Percentiles rank a stretch among this genome's conserved stretches.
phyloP scores from a whole-genome alignment of 208 protist genomes.

The Trypanosoma brucei region DNA sequence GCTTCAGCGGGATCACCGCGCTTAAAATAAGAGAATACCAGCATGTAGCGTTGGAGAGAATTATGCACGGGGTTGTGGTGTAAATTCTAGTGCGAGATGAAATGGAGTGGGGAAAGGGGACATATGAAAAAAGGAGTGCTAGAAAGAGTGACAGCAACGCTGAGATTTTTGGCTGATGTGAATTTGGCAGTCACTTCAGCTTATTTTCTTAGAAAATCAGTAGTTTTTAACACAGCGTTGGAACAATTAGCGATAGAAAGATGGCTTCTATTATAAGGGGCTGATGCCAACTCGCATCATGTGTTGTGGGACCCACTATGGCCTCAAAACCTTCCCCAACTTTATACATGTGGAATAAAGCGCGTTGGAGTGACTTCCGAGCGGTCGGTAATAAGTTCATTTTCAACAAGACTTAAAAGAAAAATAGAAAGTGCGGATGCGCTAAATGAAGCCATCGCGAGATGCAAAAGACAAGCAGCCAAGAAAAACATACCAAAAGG shows the following conservation, averaged over 20 bases:
- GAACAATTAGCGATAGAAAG: not conserved
- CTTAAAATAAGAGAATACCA: constrained; percentile 16
- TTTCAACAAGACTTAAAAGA: not conserved
- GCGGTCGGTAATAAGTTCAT: not conserved
- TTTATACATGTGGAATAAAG: constrained; percentile 10
- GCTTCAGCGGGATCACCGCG: not conserved
- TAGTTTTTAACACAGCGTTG: not conserved
- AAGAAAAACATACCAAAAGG: not conserved
- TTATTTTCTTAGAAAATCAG: not conserved
- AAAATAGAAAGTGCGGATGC: not conserved
- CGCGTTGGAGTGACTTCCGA: constrained; percentile 4
- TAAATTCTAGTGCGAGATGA: constrained; percentile 13
- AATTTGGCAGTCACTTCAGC: constrained; percentile 6
- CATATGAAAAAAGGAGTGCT: not conserved
- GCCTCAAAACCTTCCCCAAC: not conserved
- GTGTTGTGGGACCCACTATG: not conserved
- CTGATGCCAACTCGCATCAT: constrained; percentile 10
- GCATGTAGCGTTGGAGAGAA: constrained; percentile 5
- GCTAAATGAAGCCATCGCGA: not conserved
- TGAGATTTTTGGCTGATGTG: not conserved
- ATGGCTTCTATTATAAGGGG: not conserved
- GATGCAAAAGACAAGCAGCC: not conserved
- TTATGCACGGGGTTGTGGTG: constrained; percentile 9
- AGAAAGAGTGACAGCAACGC: not conserved
- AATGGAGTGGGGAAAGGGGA: not conserved